Conservation (phyloP, 768 basidiomycete genomes). For the Vishniacozyma victoriae region DNA sequence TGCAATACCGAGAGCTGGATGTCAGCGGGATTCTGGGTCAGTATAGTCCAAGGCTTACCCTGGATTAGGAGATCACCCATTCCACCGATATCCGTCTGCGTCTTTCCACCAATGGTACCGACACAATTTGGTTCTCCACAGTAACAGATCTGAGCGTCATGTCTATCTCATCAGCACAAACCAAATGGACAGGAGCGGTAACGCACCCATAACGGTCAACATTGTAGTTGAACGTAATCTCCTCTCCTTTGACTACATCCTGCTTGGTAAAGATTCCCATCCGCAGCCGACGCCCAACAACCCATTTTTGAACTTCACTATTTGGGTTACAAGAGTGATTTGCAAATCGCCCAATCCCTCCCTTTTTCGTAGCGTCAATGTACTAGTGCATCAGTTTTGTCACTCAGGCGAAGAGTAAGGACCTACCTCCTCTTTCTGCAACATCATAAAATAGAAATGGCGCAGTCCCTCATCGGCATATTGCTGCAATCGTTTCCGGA, state of each 20-base stretch:
- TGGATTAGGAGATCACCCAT: constrained; percentile 95
- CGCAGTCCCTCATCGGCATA: constrained; percentile 88
- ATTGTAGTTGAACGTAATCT: constrained; percentile 98
- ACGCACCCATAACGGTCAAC: constrained; percentile 96
- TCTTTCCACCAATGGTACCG: constrained; percentile 95
- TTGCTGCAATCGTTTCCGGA: constrained; percentile 87
- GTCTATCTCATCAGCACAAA: constrained; percentile 51
- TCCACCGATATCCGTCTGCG: constrained; percentile 87
- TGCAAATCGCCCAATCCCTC: constrained; percentile 92
- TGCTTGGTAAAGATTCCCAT: constrained; percentile 96
- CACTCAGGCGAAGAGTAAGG: background rate
- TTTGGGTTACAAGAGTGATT: constrained; percentile 98
- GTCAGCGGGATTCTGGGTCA: background rate
- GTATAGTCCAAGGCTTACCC: constrained; percentile 52
- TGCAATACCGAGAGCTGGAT: constrained; percentile 81
- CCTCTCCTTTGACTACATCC: constrained; percentile 67
- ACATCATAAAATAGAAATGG: constrained; percentile 99
- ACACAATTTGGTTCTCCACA: constrained; percentile 94
- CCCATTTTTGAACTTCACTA: constrained; percentile 98
- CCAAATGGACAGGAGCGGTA: background rate
- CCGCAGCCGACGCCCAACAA: constrained; percentile 75
- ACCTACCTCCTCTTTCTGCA: constrained; percentile 91
- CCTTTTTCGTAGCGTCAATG: constrained; percentile 95
- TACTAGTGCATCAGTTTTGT: constrained; percentile 51
- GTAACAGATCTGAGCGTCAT: constrained; percentile 89